Evolutionary conservation across 2,329 filamentous ascomycete genomes (phyloP), one percentile per base, ranked within the genome.

Genomic region (Colletotrichum tanaceti): DNA sequence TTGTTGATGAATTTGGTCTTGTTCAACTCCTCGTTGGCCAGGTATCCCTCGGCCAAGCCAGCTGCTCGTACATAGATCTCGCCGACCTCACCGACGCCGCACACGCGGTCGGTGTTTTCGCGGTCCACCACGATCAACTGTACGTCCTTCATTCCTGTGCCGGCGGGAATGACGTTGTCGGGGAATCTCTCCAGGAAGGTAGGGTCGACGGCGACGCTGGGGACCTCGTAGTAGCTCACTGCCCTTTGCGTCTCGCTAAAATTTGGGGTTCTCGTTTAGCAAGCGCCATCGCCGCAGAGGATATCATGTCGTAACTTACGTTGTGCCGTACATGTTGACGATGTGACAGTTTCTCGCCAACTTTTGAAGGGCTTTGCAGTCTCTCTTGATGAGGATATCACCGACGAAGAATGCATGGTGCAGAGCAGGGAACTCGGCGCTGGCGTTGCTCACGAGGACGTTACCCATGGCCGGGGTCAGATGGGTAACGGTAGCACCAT

Each of bases 391-490:
- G 55, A 98, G 80, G 41, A 98, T 84, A 75, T 98, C 95, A 39
- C 96, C 96, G 1, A 98, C 95, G 71, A 95, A 98, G 84, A 98
- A 95, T 20, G 90, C 93, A 65, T 89, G 85, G 66, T 91, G 85
- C n/a, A 98, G 84, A 14, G 86, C 84, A 1, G 93, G 91, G 75
- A 98, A 97, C 72, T 92, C 80, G 0, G 93, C 90, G 3, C 83
- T 90, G 28, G 93, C 92, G 72, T 92, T 93, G 50, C 94, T 94
- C n/a, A 95, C 90, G 2, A 98, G 83, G 70, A 98, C 96, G 74
- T 98, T 93, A 63, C 94, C 94, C 94, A 98, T 98, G 65, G 96
- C 96, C 11, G 96, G 96, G 1, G 96, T 99, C 46, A 98, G 82
- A 79, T 98, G 96, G 14, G 91, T 93, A 22, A 94, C 3, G 92